Evolutionary conservation across 495 filamentous ascomycete species (phyloP).

Genomic region (Aspergillus kassunensis): DNA sequence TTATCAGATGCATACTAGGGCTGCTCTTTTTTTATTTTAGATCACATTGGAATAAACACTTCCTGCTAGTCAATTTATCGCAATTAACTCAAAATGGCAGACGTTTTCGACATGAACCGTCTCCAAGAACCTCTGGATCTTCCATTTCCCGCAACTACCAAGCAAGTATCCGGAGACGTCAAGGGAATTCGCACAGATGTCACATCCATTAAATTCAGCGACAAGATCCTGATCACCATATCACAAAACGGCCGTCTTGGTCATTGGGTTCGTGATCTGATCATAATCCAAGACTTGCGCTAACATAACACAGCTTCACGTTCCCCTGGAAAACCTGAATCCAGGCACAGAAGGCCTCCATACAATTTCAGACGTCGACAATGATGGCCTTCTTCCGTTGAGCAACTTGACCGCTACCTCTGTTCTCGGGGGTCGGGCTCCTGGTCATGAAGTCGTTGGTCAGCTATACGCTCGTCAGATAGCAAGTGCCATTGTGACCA

Average conservation of each 20-base stretch:
- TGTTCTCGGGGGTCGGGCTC: slow-evolving; percentile 75
- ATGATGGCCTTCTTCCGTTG: slow-evolving; percentile 66
- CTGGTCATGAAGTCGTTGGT: slow-evolving; percentile 75
- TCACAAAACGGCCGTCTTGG: slow-evolving; percentile 80
- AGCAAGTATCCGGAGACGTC: slow-evolving; percentile 59
- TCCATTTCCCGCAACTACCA: slow-evolving; percentile 77
- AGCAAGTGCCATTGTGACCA: slow-evolving; percentile 68
- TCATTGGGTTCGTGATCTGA: slow-evolving; percentile 70
- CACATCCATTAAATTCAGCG: slow-evolving; percentile 68
- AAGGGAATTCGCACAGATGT: slow-evolving; percentile 68
- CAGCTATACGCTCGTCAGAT: slow-evolving; percentile 88
- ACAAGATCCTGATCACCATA: slow-evolving; percentile 90
- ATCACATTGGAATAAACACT: no score
- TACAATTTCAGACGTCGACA: slow-evolving; percentile 43
- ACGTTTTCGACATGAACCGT: slow-evolving; percentile 21
- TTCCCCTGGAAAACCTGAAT: slow-evolving; percentile 69
- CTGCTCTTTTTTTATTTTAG: no score
- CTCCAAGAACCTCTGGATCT: slow-evolving; percentile 36
- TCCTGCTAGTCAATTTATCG: no score
- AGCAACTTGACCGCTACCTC: slow-evolving; percentile 82
- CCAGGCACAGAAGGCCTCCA: slow-evolving; percentile 49
- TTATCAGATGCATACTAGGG: no score
- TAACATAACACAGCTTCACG: slow-evolving; percentile 66
- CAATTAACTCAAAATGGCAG: slow-evolving; percentile 33
- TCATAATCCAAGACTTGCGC: slow-evolving; percentile 10